Evolutionary conservation across 106 monocot genomes (phyloP), one percentile per base, ranked within the genome.

Genomic region (Gastrodia elata): DNA sequence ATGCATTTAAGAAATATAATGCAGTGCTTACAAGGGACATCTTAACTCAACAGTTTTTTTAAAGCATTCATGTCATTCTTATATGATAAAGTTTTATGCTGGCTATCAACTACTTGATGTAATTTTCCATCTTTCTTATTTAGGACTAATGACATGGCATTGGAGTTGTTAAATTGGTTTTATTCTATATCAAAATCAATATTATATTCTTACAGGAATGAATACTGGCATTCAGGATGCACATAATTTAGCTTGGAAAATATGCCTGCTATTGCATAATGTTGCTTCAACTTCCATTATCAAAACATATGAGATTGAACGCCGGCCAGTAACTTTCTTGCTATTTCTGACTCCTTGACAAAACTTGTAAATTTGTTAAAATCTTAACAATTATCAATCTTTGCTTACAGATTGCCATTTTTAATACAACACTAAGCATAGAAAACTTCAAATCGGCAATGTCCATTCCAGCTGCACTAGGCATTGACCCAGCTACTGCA

Each of bases 201-300:
- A 15, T 26, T 39, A 30, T 56, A 13, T 48, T 57, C 24, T 56
- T 82, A 32, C 74, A 98, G 97, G 97, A 74, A 98, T 98, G 97
- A 98, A 98, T 74, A 98, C 92, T 37, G 97, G 97, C 40, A 87
- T 98, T 77, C 97, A 98, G 72, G 97, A 98, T 88, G 92, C 82
- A 49, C 95, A 96, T 79, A 96, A 96, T 80, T 71, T 96, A 74
- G 95, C 95, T 16, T 96, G 95, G 95, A 96, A 96, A 77, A 77
- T 96, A 39, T 76, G 78, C 81, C 82, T 70, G 46, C 41, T 92
- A 27, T 34, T 82, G 24, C 73, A 78, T 77, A 79, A 83, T 71
- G 70, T 84, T 65, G 75, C 85, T 82, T 86, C 91, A 68, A 69
- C 75, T 18, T 86, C 86, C 68, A 83, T 98, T 52, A 77, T 93